phyloP scores from a whole-genome alignment of 2,329 filamentous ascomycete species.

The Pleoardoris graminearum region DNA sequence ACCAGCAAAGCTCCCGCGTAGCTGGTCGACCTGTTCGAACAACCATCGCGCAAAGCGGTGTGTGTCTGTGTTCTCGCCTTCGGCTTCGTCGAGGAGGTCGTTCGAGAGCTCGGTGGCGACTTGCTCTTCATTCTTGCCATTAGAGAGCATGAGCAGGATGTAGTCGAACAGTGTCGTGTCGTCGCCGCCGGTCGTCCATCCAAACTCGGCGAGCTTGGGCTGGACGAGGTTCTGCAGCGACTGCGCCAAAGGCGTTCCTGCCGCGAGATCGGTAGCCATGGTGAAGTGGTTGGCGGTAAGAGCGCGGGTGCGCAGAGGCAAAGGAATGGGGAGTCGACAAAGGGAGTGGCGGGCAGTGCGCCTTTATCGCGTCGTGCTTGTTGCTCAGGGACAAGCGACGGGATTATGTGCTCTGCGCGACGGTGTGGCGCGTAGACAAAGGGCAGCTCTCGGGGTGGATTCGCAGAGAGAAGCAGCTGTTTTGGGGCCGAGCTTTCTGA shows the following conservation, averaged over 20 bases:
- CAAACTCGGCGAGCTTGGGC: slow-evolving; percentile 88
- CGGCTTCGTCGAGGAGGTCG: slow-evolving; percentile 79
- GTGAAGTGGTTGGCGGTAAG: slow-evolving; percentile 13
- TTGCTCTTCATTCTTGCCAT: slow-evolving; percentile 89
- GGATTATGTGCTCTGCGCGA: slow-evolving; percentile 2
- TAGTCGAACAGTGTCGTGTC: slow-evolving; percentile 91
- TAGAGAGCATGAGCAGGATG: slow-evolving; percentile 95
- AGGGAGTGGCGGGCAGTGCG: slow-evolving; percentile 30
- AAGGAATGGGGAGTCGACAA: slow-evolving; percentile 20
- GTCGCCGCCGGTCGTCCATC: slow-evolving; percentile 81
- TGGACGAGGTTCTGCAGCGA: slow-evolving; percentile 82
- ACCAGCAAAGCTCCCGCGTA: slow-evolving; percentile 65
- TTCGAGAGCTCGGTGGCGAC: slow-evolving; percentile 85
- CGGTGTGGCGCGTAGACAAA: slow-evolving; percentile 14
- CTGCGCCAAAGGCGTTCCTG: slow-evolving; percentile 81
- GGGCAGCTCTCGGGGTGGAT: neutral
- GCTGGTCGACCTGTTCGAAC: slow-evolving; percentile 78
- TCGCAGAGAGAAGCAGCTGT: slow-evolving; percentile 8
- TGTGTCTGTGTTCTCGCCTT: slow-evolving; percentile 76
- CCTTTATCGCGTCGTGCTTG: slow-evolving; percentile 20
- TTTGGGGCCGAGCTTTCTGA: slow-evolving; percentile 3
- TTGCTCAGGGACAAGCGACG: slow-evolving; percentile 19
- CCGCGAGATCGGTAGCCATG: slow-evolving; percentile 78
- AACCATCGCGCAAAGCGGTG: slow-evolving; percentile 88
- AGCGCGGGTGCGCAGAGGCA: slow-evolving; percentile 18